These are phyloP conservation scores for Sextonia rubra DNA, from an alignment of 164 flowering plant genomes.

Conservation along the genomic window DNA sequence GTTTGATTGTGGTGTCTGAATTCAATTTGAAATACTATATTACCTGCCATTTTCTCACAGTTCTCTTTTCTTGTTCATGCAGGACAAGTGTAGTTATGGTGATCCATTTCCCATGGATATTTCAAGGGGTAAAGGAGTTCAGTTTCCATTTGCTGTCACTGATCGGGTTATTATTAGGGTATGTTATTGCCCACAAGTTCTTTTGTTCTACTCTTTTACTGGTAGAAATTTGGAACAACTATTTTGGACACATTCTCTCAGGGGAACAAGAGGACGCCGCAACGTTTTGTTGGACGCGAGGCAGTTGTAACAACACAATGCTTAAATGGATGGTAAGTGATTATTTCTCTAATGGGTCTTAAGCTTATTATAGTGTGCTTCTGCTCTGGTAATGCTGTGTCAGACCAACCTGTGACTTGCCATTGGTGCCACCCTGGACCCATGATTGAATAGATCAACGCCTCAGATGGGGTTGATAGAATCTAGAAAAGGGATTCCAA, in stretches of 20 bases:
- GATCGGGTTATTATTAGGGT: constrained; percentile 93
- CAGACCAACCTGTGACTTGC: too few species aligned
- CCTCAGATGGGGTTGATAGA: too few species aligned
- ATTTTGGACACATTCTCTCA: constrained; percentile 20
- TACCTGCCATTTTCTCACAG: neutral
- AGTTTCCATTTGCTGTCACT: constrained; percentile 81
- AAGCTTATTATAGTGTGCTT: neutral
- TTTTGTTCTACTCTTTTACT: constrained; percentile 1
- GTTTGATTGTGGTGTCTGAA: neutral
- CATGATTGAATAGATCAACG: too few species aligned
- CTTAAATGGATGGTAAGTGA: constrained; percentile 89
- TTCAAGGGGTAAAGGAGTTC: constrained; percentile 75
- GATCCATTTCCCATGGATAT: constrained; percentile 46
- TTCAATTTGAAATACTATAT: neutral
- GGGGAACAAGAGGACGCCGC: constrained; percentile 98
- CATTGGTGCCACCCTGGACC: too few species aligned
- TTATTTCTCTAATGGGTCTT: neutral
- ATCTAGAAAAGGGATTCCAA: too few species aligned
- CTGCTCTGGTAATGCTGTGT: neutral
- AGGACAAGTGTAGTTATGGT: constrained; percentile 66
- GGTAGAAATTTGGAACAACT: neutral
- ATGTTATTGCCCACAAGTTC: neutral
- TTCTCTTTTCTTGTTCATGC: constrained; percentile 14
- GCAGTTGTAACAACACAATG: constrained; percentile 94
- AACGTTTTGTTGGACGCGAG: constrained; percentile 90